Base-by-base conservation (phyloP, 2,329 filamentous ascomycete species). In the Laburnicola sp. region DNA sequence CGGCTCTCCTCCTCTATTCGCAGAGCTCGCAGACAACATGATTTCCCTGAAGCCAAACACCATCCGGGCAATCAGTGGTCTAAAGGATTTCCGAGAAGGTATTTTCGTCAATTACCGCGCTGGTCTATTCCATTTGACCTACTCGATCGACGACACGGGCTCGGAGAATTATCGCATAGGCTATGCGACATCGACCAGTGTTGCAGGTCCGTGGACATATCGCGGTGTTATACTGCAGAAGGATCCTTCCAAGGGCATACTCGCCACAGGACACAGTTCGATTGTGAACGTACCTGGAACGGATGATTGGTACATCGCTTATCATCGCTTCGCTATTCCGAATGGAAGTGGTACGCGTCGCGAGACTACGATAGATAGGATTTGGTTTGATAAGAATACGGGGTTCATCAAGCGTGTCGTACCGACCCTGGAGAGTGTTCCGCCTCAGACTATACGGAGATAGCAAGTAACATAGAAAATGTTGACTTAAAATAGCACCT, bases 221-320 rank as follows among this genome's bases (percentile, higher is more conserved):
- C 61, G 48, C 2, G 64, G 64, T 5, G 36, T 68, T 1, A 53
- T 68, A 3, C 42, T 68, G 9, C 57, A 65, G 49, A 68, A 66
- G 31, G 54, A 66, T 45, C 50, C 38, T 1, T 16, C 38, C 1
- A 53, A 58, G 47, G 65, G 63, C 0, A 68, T 68, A 7, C 21
- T 68, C 4, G 65, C 40, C 1, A 64, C 65, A 0, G 65, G 64
- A 0, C 65, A 68, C 36, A 65, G 45, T 35, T 59, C 55, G 9
- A 62, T 68, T 36, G 49, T 68, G n/a, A 60, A 66, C 26, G 61
- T 68, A 0, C 65, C 65, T 1, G 56, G 56, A 0, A 65, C 65
- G 1, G 64, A 65, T 34, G 61, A 68, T 27, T 68, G 65, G 63
- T 66, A 68, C 26, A 66, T 68, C 43, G 61, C 59, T 4, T 68